These are phyloP conservation scores for Lotus japonicus DNA, from an alignment of 306 rosid genomes.

Conservation along the genomic window DNA sequence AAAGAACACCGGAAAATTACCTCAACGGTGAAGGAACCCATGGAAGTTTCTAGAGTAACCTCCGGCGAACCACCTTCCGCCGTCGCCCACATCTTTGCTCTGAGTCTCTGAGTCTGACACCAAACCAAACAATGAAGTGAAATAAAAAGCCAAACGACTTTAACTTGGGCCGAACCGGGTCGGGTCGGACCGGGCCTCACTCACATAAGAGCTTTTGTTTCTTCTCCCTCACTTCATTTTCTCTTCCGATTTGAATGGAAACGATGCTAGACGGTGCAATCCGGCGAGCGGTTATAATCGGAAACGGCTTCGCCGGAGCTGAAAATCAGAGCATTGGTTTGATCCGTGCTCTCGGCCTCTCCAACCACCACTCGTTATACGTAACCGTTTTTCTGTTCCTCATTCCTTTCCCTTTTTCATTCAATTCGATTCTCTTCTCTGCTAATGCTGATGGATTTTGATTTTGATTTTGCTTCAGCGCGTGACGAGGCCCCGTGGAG, in stretches of 20 bases:
- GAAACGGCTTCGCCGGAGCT: slow-evolving; percentile 86
- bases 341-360: slow-evolving; percentile 83
- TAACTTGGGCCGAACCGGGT: background rate
- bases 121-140: too few relatives aligned
- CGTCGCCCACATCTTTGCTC: slow-evolving; percentile 75
- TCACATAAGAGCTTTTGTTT: background rate
- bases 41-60: slow-evolving; percentile 90
- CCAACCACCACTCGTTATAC: slow-evolving; percentile 41
- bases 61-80: slow-evolving; percentile 93
- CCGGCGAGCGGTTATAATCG: slow-evolving; percentile 65
- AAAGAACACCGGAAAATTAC: slow-evolving; percentile 23
- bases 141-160: too few relatives aligned
- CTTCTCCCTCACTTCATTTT: background rate
- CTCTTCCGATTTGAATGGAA: slow-evolving; percentile 18
- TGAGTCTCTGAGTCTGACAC: too few relatives aligned
- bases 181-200: background rate
- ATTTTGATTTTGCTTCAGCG: slow-evolving; percentile 46
- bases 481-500: slow-evolving; percentile 78
- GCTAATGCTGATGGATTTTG: too few relatives aligned
- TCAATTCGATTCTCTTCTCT: background rate
- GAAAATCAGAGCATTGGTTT: slow-evolving; percentile 86
- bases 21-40: slow-evolving; percentile 90
- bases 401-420: background rate
- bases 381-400: slow-evolving; percentile 32
- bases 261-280: slow-evolving; percentile 47